A percentile compares a stretch with the other conserved stretches of the same genome.
These are phyloP conservation scores for Claviceps pazoutovae DNA, from an alignment of 2,329 filamentous ascomycete genomes.

Conservation along the genomic window DNA sequence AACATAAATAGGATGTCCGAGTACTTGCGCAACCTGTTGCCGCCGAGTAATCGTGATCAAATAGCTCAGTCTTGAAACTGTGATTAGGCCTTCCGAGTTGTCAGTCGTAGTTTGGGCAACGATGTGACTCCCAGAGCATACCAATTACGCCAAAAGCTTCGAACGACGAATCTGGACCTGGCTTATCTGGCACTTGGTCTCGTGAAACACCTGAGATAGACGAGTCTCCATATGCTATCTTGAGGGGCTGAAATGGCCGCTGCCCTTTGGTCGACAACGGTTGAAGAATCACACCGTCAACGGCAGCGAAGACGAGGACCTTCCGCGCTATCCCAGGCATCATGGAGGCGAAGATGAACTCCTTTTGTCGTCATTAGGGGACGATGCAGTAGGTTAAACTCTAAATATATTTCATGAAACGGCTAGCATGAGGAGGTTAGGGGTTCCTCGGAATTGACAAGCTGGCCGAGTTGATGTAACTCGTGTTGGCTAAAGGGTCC, in stretches of 20 bases:
- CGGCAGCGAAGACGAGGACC: conserved; percentile 63
- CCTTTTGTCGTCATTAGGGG: not conserved
- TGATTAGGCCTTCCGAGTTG: conserved; percentile 57
- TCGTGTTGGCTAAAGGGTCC: too few relatives aligned
- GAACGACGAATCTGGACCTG: conserved; percentile 35
- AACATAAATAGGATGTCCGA: conserved; percentile 69
- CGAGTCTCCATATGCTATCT: conserved; percentile 56
- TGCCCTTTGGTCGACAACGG: conserved; percentile 49
- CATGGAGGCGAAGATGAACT: conserved; percentile 9
- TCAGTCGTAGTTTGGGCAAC: conserved; percentile 1
- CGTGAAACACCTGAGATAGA: conserved; percentile 29
- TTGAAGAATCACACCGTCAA: conserved; percentile 73
- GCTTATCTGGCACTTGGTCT: conserved; percentile 30
- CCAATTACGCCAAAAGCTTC: conserved; percentile 48
- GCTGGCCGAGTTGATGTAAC: not conserved
- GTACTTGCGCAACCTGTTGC: conserved; percentile 77
- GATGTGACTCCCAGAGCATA: conserved; percentile 15
- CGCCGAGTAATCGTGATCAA: conserved; percentile 77
- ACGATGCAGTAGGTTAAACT: not conserved
- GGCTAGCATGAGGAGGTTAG: not conserved
- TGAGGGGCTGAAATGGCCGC: conserved; percentile 41
- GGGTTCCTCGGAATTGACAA: not conserved
- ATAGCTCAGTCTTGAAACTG: conserved; percentile 67
- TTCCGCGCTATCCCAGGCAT: conserved; percentile 75
- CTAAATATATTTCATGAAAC: not conserved